A percentile compares a stretch with the other conserved stretches of the same genome.
These are phyloP conservation scores for Aspergillus vadensis DNA, from an alignment of 2,329 filamentous ascomycete genomes.

Conservation along the genomic window DNA sequence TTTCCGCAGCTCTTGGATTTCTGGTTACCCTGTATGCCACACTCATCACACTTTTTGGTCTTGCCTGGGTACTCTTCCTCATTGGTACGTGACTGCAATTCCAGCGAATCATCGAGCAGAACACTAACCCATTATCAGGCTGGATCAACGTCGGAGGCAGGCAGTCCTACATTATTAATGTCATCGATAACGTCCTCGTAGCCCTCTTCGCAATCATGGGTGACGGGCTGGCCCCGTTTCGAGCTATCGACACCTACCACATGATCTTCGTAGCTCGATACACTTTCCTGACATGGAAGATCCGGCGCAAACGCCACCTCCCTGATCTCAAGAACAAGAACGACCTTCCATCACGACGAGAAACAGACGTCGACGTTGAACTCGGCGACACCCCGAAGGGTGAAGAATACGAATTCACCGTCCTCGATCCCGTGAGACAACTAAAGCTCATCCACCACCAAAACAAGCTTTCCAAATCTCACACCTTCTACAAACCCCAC, in stretches of 20 bases:
- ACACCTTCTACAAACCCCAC: conserved; percentile 87
- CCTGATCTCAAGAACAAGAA: conserved; percentile 68
- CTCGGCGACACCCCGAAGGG: conserved; percentile 44
- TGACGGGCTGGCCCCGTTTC: conserved; percentile 72
- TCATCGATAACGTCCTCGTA: conserved; percentile 71
- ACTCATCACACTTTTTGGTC: conserved; percentile 79
- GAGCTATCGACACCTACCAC: conserved; percentile 80
- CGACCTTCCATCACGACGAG: conserved; percentile 59
- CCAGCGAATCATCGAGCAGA: neutral
- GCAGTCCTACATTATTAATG: conserved; percentile 68
- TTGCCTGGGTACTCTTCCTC: conserved; percentile 87
- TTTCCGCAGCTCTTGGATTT: conserved; percentile 67
- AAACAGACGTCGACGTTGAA: conserved; percentile 50
- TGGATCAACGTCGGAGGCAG: conserved; percentile 81
- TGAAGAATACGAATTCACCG: conserved; percentile 60
- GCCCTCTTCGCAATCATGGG: conserved; percentile 71
- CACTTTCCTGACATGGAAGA: conserved; percentile 65
- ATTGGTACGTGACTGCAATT: conserved; percentile 58
- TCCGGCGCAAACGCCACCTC: conserved; percentile 62
- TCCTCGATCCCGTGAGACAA: conserved; percentile 68
- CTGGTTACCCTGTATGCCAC: conserved; percentile 81
- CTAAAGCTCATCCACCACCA: conserved; percentile 73
- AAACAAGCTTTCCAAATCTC: conserved; percentile 75
- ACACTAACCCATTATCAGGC: conserved; percentile 37
- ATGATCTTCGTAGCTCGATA: conserved; percentile 82